Conservation (phyloP, 2,329 filamentous ascomycete genomes). For the Grosmannia huntii region DNA sequence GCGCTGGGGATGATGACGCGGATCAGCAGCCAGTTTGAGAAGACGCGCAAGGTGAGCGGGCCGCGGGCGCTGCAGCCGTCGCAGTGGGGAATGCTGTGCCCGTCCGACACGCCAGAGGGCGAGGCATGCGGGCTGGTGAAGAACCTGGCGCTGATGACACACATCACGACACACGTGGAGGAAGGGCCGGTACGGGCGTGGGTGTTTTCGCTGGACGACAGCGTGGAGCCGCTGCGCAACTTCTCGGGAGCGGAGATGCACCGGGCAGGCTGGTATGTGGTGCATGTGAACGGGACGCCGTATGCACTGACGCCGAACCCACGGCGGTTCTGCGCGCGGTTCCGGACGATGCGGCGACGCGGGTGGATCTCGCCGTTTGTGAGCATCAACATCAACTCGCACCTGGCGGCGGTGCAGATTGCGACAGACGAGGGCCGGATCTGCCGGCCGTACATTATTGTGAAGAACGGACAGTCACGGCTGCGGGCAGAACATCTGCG, state of each 20-base stretch:
- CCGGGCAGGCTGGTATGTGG: constrained; percentile 67
- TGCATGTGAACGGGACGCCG: constrained; percentile 92
- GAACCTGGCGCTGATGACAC: constrained; percentile 96
- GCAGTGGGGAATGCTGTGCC: constrained; percentile 96
- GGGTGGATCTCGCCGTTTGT: constrained; percentile 93
- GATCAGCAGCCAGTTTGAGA: constrained; percentile 97
- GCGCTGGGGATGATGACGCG: constrained; percentile 99
- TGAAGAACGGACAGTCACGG: constrained; percentile 74
- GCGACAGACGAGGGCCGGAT: constrained; percentile 96
- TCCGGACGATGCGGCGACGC: constrained; percentile 75
- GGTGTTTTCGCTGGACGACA: constrained; percentile 75
- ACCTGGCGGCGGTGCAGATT: constrained; percentile 84
- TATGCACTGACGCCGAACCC: constrained; percentile 77
- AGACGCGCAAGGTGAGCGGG: constrained; percentile 91
- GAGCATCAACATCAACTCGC: constrained; percentile 89
- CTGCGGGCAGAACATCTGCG: constrained; percentile 69
- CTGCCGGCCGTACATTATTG: constrained; percentile 89
- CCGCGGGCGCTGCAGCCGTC: constrained; percentile 93
- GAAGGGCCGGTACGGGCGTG: constrained; percentile 80
- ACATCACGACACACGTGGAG: constrained; percentile 94
- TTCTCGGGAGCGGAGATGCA: constrained; percentile 76
- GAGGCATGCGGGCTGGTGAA: constrained; percentile 97
- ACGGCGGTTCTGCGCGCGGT: constrained; percentile 72
- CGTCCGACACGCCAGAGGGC: constrained; percentile 94
- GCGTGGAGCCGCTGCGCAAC: constrained; percentile 62